phyloP scores from a whole-genome alignment of 148 eudicot genomes.

The Vaccinium myrtillus region DNA sequence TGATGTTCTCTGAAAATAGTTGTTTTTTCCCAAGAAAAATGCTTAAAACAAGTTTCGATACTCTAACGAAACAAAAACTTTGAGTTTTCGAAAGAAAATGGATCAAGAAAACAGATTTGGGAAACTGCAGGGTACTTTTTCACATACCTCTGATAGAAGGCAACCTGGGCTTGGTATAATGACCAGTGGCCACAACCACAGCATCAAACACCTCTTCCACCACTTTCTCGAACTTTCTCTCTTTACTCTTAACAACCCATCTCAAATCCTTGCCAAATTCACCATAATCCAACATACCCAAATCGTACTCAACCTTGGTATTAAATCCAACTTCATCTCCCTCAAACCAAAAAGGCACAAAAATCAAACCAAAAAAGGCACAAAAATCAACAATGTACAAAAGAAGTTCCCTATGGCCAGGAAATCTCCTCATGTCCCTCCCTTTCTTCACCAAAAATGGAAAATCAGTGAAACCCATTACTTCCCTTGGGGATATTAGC shows the following conservation, averaged over 20 bases:
- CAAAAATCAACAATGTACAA: slow-evolving; percentile 66
- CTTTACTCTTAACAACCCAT: slow-evolving; percentile 67
- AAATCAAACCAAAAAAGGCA: slow-evolving; percentile 56
- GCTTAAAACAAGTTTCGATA: neutral
- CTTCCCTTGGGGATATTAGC: slow-evolving; percentile 64
- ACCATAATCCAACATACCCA: slow-evolving; percentile 46
- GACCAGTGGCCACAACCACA: slow-evolving; percentile 82
- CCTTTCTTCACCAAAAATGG: slow-evolving; percentile 68
- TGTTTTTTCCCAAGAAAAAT: neutral
- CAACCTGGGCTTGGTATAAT: slow-evolving; percentile 71
- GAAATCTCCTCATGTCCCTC: slow-evolving; percentile 75
- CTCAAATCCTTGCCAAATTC: slow-evolving; percentile 40
- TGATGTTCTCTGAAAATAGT: too few species aligned
- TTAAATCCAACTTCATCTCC: slow-evolving; percentile 63
- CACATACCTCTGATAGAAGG: slow-evolving; percentile 61
- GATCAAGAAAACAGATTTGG: neutral
- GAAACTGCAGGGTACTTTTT: neutral
- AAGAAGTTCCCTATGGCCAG: slow-evolving; percentile 61
- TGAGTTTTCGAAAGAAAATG: neutral
- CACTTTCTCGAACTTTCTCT: slow-evolving; percentile 28
- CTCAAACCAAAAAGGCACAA: too few species aligned
- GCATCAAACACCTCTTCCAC: slow-evolving; percentile 79
- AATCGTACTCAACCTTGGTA: slow-evolving; percentile 70
- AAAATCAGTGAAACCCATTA: slow-evolving; percentile 76
- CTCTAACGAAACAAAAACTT: neutral